Evolutionary conservation across 2,329 filamentous ascomycete species (phyloP), one percentile per base, ranked within the genome.

Genomic region (Paramyrothecium roridum): DNA sequence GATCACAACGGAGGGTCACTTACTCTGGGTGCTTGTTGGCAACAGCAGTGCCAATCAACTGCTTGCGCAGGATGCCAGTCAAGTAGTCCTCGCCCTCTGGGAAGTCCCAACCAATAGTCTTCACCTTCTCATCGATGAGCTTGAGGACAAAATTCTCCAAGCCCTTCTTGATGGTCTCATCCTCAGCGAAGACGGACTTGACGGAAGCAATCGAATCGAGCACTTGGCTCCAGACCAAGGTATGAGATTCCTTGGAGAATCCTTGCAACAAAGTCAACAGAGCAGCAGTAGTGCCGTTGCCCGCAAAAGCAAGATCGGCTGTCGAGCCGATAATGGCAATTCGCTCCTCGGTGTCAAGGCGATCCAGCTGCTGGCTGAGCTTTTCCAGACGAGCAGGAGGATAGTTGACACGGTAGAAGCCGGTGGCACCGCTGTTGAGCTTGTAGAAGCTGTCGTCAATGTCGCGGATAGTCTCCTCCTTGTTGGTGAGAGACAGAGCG

Each of bases 321-420:
- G 93, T 91, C 65, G 96, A 96, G 57, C 91, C 92, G 56, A 97
- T 85, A 52, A 97, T 84, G 45, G 91, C 91, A 64, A 98, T 96
- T 78, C 95, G 96, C 76, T 99, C 95, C 69, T 93, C 86, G 7
- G 89, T 86, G 59, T 82, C 90, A 22, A 99, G 81, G 62, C 86
- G 86, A 62, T 90, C 81, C 17, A 92, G 86, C 63, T 90, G 86
- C 53, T 85, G 82, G 56, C 90, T 89, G 22, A 99, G 85, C 74
- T 91, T 91, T 43, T 83, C 84, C 45, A 99, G 82, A 50, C 93
- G 86, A 59, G 85, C 80, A n/a, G 91, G 86, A 6, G 95, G 91
- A 68, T 98, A 96, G 74, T 96, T 96, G 50, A 93, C 95, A 58
- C 93, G 85, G 76, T 96, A 98, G 68, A 85, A 97, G 23, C 92